phyloP scores from a whole-genome alignment of 192 early-diverging fungal species.

The Neocallimastix lanati region DNA sequence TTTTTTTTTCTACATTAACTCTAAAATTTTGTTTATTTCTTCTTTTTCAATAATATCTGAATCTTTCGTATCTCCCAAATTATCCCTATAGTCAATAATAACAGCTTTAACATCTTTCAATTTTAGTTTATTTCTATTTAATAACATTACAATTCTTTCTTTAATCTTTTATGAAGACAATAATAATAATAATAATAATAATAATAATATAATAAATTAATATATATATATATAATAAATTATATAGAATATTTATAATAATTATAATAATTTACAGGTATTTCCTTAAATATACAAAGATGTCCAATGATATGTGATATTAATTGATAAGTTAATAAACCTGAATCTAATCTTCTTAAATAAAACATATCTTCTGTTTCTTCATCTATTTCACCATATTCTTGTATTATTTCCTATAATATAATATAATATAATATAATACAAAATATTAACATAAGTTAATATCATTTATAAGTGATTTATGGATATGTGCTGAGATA shows the following conservation, averaged over 20 bases:
- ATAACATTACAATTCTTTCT: not conserved
- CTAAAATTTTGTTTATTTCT: not conserved
- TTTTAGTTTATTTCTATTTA: not conserved
- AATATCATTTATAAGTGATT: no score
- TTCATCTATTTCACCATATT: conserved; percentile 34
- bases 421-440: no score
- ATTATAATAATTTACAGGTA: not conserved
- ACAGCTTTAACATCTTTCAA: not conserved
- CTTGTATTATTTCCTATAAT: conserved; percentile 12
- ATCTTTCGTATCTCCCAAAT: not conserved
- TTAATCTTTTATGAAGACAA: not conserved
- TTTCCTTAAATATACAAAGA: not conserved
- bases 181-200: not conserved
- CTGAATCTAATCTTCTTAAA: conserved; percentile 48
- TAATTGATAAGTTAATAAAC: conserved; percentile 62
- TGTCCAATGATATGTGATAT: conserved; percentile 3
- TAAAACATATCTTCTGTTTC: conserved; percentile 40
- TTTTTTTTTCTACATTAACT: no score
- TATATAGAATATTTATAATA: no score
- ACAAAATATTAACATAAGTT: no score
- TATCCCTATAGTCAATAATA: not conserved
- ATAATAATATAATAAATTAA: not conserved
- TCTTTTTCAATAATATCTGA: not conserved
- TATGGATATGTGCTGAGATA: no score
- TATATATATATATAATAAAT: not conserved